Evolutionary conservation across 2,329 filamentous ascomycete species (phyloP).

Genomic region (Trichoderma sp.): DNA sequence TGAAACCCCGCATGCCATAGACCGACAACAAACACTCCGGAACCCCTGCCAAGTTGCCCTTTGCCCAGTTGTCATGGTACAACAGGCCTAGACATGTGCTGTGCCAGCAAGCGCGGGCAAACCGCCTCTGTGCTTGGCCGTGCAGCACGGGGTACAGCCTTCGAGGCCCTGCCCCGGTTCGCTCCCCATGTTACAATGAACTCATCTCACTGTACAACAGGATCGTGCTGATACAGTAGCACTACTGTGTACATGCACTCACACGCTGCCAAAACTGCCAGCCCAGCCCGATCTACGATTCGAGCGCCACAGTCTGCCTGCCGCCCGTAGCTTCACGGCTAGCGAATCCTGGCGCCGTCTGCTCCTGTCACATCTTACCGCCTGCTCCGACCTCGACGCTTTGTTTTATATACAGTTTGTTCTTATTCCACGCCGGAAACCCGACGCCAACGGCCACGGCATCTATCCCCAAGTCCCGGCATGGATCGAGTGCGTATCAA

Average conservation of each 20-base stretch:
- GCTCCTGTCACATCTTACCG: not conserved
- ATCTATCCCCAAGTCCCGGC: not conserved
- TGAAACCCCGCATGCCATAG: not conserved
- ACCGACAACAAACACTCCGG: not conserved
- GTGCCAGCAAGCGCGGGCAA: not conserved
- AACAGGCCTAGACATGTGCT: not conserved
- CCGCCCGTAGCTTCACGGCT: not conserved
- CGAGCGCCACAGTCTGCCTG: not conserved
- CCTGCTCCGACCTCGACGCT: not conserved
- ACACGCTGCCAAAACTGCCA: not conserved
- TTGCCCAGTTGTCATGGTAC: not conserved
- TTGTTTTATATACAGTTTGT: not conserved
- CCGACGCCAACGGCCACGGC: not conserved
- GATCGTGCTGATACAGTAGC: not conserved
- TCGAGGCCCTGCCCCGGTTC: not conserved
- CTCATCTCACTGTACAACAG: not conserved
- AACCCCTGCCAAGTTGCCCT: not conserved
- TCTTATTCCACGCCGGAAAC: not conserved
- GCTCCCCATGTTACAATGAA: constrained; percentile 1
- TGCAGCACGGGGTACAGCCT: not conserved
- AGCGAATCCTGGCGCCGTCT: not conserved
- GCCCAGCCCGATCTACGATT: constrained; percentile 20
- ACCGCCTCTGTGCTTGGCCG: not conserved
- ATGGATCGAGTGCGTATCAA: not conserved
- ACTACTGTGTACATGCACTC: constrained; percentile 1